phyloP scores from a whole-genome alignment of 257 asterid species.

The Echites panduratus region DNA sequence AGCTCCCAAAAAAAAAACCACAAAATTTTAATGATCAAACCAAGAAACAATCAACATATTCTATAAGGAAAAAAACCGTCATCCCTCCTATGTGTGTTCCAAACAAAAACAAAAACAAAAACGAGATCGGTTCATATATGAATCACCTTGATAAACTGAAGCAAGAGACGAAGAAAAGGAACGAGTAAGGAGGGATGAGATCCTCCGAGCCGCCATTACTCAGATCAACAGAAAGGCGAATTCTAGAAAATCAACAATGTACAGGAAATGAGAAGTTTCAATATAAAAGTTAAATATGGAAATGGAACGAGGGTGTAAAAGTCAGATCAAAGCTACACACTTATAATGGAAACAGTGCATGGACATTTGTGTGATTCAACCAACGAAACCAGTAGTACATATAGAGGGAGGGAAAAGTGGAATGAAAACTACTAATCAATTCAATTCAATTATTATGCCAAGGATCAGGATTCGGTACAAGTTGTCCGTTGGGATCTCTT shows the following conservation, averaged over 20 bases:
- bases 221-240: neutral
- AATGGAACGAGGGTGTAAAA: neutral
- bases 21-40: neutral
- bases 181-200: constrained; percentile 61
- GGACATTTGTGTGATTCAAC: neutral
- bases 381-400: no score
- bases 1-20: neutral
- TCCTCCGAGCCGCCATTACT: constrained; percentile 63
- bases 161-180: constrained; percentile 19
- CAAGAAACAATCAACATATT: neutral
- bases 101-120: neutral
- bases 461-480: no score
- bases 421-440: no score
- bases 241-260: neutral
- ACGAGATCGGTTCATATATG: no score
- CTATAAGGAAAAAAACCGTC: neutral
- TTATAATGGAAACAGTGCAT: neutral
- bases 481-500: no score
- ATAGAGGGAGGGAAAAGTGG: no score
- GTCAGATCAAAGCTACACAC: neutral
- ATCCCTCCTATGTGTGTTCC: neutral
- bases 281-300: no score
- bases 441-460: no score
- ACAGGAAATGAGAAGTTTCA: no score
- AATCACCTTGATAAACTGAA: constrained; percentile 24